Evolutionary conservation across 2,329 filamentous ascomycete species (phyloP), one percentile per base, ranked within the genome.

Genomic region (Fusarium sp.): DNA sequence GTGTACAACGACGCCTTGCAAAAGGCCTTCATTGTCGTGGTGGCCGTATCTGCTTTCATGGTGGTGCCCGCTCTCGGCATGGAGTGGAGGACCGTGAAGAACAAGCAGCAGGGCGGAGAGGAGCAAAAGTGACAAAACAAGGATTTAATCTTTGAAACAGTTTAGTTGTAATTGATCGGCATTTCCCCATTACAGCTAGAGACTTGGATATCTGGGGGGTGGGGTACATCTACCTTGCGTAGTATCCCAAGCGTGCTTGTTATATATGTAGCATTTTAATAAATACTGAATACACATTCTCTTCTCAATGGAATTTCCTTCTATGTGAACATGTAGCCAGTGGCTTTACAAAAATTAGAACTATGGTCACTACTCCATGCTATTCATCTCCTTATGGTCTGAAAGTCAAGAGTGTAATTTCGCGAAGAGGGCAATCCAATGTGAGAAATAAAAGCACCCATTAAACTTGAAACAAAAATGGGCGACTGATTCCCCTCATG

Each of bases 61-160:
- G 35, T 64, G 13, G 27, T 68, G 9, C 64, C 68, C 2, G 58
- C 64, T 18, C 29, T 68, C 9, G 64, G 64, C 4, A 65, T 69
- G 52, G 71, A 74, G 64, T 70, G 73, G 71, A 74, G 64, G 68
- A 68, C 45, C 37, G 59, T 75, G 9, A 75, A 75, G 63, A 63
- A 37, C n/a, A 35, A 62, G 56, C 64, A 67, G 13, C 45, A 57
- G n/a, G 63, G 45, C 10, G 45, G 65, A 22, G 31, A 33, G 20
- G 54, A 39, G n/a, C 18, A 65, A 48, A 24, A 22, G 16, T 58
- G 9, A 37, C 4, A n/a, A n/a, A 14, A 18, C 6, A n/a, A 31
- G 10, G 10, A 6, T 31, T 31, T 4, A 20, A 31, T 31, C 6
- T 14, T 52, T 29, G 27, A 4, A 20, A 5, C 18, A 20, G 24